These are phyloP conservation scores for Termitomyces sp. DNA, from an alignment of 768 basidiomycete genomes.

Conservation along the genomic window DNA sequence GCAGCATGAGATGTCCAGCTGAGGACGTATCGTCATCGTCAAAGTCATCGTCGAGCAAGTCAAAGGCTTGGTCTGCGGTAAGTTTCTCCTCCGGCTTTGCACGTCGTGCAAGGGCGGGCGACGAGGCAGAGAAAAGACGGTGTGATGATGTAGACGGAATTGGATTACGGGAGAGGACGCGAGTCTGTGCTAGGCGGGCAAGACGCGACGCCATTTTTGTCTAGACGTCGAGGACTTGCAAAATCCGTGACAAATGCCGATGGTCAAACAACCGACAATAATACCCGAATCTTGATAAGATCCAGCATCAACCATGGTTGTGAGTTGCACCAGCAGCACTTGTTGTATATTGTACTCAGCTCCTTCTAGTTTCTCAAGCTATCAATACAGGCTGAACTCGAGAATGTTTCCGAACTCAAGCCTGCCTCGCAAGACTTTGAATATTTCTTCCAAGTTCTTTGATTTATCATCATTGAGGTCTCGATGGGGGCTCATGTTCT, in stretches of 20 bases:
- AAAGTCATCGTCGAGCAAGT: constrained; percentile 37
- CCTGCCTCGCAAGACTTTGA: constrained; percentile 69
- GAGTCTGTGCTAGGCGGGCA: constrained; percentile 7
- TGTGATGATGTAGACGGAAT: constrained; percentile 4
- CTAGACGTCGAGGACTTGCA: neutral
- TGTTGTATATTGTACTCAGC: neutral
- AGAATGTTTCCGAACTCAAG: constrained; percentile 65
- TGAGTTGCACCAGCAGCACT: constrained; percentile 24
- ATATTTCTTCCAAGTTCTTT: constrained; percentile 70
- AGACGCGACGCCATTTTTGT: constrained; percentile 16
- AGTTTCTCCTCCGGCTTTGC: constrained; percentile 34
- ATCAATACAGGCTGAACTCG: constrained; percentile 74
- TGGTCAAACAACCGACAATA: constrained; percentile 2
- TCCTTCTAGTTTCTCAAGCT: constrained; percentile 47
- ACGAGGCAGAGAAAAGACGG: constrained; percentile 20
- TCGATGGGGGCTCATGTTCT: neutral
- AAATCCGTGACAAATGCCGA: constrained; percentile 2
- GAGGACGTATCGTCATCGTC: constrained; percentile 62
- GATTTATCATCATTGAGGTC: neutral
- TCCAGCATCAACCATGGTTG: constrained; percentile 37
- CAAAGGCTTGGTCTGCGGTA: constrained; percentile 33
- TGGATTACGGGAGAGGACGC: constrained; percentile 1
- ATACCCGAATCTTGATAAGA: constrained; percentile 1
- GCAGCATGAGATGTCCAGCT: constrained; percentile 65
- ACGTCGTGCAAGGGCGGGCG: constrained; percentile 26